phyloP scores from a whole-genome alignment of 2,329 filamentous ascomycete genomes.

The Furcasterigmium furcatum region DNA sequence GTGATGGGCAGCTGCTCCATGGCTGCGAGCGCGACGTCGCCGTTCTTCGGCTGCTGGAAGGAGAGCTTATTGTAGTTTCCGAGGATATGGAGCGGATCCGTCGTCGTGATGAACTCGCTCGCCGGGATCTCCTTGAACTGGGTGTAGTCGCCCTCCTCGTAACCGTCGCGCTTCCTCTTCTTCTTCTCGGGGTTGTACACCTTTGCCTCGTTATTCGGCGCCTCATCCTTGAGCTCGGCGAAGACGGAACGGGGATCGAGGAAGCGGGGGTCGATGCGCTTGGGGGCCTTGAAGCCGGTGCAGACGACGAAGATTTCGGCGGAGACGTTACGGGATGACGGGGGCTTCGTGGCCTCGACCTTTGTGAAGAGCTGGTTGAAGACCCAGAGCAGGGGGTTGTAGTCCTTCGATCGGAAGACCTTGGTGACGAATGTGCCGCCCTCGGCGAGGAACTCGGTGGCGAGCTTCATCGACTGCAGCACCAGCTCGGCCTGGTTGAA shows the following conservation, averaged over 20 bases:
- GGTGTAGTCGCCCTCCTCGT: conserved; percentile 91
- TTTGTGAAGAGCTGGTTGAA: conserved; percentile 95
- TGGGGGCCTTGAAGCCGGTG: conserved; percentile 91
- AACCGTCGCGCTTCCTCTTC: conserved; percentile 96
- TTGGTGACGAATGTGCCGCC: conserved; percentile 96
- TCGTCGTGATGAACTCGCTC: conserved; percentile 90
- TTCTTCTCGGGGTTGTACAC: conserved; percentile 97
- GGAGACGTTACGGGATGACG: conserved; percentile 91
- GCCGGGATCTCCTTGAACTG: conserved; percentile 88
- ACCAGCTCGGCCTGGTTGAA: conserved; percentile 96
- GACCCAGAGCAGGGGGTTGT: conserved; percentile 93
- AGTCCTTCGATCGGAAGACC: conserved; percentile 95
- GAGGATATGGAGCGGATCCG: conserved; percentile 88
- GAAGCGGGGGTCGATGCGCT: conserved; percentile 87
- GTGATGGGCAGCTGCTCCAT: conserved; percentile 84
- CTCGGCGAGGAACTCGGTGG: conserved; percentile 86
- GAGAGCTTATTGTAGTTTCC: conserved; percentile 80
- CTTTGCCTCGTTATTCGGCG: conserved; percentile 94
- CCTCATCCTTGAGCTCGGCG: conserved; percentile 80
- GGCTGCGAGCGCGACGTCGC: conserved; percentile 82
- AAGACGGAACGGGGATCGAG: conserved; percentile 88
- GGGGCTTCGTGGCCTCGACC: conserved; percentile 96
- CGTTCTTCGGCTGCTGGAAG: conserved; percentile 76
- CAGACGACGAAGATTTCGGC: conserved; percentile 99
- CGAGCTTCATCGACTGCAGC: conserved; percentile 86